Base-by-base conservation (phyloP, 306 rosid species). In the Clitoria ternatea region DNA sequence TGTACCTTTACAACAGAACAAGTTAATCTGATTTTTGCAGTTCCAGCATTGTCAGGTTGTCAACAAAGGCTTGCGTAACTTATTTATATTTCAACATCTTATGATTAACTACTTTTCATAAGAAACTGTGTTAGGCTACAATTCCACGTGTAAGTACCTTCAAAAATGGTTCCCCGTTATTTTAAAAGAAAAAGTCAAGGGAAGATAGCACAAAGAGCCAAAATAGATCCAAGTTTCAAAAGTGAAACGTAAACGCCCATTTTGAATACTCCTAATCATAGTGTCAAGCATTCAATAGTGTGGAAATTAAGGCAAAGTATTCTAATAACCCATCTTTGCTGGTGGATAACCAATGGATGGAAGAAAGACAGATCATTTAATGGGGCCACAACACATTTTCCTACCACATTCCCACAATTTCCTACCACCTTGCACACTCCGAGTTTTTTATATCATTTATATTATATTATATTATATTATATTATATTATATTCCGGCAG, bases 351-450 rank as follows among this genome's bases (percentile, higher is more conserved):
- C 30, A 69, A 69, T 74, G 78, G 6, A 65, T 6, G 24, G 24
- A 74, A 62, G 27, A 27, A 49, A 56, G 12, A 61, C 67, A 49
- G 53, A 20, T 57, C 72, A 56, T 43, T 17, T 17, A 19, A 29
- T 75, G 83, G 86, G 54, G 17, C 70, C 81, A 33, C 0, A 35
- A 32, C 40, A 32, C 55, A 75, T 55, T 56, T 69, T 74, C 80
- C 80, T n/a, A 8, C 64, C 20, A 20, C 48, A 44, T 54, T 69
- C 36, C 73, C 20, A 20, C 48, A 44, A 44, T 69, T 27, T 69
- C 20, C 76, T 68, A 33, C 37, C 55, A 40, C 63, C 33, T 50
- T 74, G 18, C 22, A 32, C 0, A 39, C 64, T 35, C 30, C 36
- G 15, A 49, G n/a, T 23, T 17, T 12, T 72, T 40, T 47, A 48